Conservation (phyloP, 2,329 filamentous ascomycete genomes). For the Ceratocystis harringtonii region DNA sequence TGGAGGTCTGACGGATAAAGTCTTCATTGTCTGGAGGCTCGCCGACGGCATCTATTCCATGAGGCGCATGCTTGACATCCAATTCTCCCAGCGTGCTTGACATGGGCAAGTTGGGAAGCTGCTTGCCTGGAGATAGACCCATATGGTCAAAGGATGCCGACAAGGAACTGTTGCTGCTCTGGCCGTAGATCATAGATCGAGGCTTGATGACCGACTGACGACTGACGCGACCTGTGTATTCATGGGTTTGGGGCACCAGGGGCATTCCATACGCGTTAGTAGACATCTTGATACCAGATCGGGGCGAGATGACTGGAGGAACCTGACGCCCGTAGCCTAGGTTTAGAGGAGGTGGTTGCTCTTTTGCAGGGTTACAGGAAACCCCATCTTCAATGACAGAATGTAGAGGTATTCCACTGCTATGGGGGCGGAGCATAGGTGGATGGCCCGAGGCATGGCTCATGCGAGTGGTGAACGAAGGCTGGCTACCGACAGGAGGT, state of each 20-base stretch:
- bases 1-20: conserved; percentile 1
- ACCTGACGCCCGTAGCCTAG: not conserved
- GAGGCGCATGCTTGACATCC: not conserved
- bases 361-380: not conserved
- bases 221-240: conserved; percentile 1
- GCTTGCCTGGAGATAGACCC: not conserved
- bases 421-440: not conserved
- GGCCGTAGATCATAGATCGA: not conserved
- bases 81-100: not conserved
- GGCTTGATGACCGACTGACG: not conserved
- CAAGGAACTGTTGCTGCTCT: not conserved
- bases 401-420: not conserved
- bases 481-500: not conserved
- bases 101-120: not conserved
- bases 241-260: not conserved
- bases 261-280: conserved; percentile 8
- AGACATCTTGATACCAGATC: not conserved
- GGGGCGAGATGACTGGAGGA: not conserved
- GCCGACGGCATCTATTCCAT: not conserved
- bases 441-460: not conserved
- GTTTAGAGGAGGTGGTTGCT: not conserved
- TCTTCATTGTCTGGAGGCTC: not conserved
- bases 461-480: not conserved
- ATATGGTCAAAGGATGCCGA: not conserved
- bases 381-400: not conserved